phyloP scores from a whole-genome alignment of 352 stramenopile genomes.

The Phytophthora parvispora region DNA sequence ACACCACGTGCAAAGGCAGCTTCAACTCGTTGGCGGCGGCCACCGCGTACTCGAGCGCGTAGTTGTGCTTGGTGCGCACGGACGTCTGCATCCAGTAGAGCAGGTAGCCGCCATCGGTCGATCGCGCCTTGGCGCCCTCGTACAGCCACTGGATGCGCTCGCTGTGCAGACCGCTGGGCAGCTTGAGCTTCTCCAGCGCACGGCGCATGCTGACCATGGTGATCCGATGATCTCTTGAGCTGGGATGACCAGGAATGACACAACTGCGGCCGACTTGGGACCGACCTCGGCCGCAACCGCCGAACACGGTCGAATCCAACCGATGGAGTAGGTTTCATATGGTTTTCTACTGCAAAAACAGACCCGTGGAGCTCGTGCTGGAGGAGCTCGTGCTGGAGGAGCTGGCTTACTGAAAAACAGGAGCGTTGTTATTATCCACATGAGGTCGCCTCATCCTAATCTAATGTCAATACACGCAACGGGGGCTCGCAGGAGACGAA shows the following conservation, averaged over 20 bases:
- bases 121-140: conserved; percentile 43
- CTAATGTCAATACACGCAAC: conserved; percentile 45
- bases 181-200: conserved; percentile 61
- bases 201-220: conserved; percentile 52
- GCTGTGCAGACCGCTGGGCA: conserved; percentile 69
- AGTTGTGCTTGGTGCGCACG: conserved; percentile 86
- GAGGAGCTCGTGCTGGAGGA: too few relatives aligned
- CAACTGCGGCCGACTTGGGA: conserved; percentile 8
- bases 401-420: too few relatives aligned
- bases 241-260: conserved; percentile 18
- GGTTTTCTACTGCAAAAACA: background rate
- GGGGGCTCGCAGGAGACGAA: conserved; percentile 17
- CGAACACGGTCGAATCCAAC: conserved; percentile 21
- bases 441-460: conserved; percentile 33
- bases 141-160: conserved; percentile 86
- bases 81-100: conserved; percentile 93
- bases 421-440: conserved; percentile 40
- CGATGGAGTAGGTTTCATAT: background rate
- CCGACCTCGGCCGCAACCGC: conserved; percentile 9
- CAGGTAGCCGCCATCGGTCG: conserved; percentile 42
- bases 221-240: conserved; percentile 3
- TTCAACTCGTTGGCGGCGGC: conserved; percentile 69
- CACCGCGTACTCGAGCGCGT: conserved; percentile 83
- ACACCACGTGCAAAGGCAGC: conserved; percentile 82
- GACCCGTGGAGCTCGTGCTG: too few relatives aligned